Conservation (phyloP, 768 basidiomycete genomes). For the Rhodotorula kratochvilovae region DNA sequence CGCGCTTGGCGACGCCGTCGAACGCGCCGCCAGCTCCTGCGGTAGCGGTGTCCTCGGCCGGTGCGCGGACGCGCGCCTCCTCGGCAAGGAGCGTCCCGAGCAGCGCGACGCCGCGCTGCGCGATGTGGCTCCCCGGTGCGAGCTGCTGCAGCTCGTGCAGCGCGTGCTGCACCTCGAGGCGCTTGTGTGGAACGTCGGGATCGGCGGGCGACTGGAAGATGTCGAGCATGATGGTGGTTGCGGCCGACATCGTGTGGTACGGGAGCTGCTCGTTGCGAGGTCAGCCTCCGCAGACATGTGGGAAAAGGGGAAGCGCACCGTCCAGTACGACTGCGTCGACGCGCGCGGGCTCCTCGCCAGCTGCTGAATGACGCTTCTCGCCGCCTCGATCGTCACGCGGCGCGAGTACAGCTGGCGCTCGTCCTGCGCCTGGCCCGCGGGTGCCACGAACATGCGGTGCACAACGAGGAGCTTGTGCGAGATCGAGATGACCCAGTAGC, state of each 20-base stretch:
- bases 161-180: constrained; percentile 28
- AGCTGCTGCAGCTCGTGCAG: constrained; percentile 17
- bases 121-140: constrained; percentile 16
- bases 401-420: constrained; percentile 26
- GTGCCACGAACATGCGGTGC: constrained; percentile 34
- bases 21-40: background rate
- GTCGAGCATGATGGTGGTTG: constrained; percentile 37
- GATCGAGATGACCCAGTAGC: constrained; percentile 19
- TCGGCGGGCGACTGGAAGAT: constrained; percentile 31
- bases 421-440: constrained; percentile 16
- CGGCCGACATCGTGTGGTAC: constrained; percentile 35
- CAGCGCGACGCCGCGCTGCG: constrained; percentile 30
- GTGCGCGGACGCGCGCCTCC: constrained; percentile 29
- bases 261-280: background rate
- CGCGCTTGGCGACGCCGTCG: constrained; percentile 19
- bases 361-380: constrained; percentile 27
- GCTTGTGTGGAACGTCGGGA: constrained; percentile 28
- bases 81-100: constrained; percentile 34
- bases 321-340: constrained; percentile 31
- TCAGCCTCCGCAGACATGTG: background rate
- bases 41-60: background rate
- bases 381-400: constrained; percentile 28
- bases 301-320: background rate
- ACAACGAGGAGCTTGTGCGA: constrained; percentile 37
- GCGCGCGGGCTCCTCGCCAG: constrained; percentile 10